Conservation (phyloP, 192 early-diverging fungal species). For the Coemansia asiatica region DNA sequence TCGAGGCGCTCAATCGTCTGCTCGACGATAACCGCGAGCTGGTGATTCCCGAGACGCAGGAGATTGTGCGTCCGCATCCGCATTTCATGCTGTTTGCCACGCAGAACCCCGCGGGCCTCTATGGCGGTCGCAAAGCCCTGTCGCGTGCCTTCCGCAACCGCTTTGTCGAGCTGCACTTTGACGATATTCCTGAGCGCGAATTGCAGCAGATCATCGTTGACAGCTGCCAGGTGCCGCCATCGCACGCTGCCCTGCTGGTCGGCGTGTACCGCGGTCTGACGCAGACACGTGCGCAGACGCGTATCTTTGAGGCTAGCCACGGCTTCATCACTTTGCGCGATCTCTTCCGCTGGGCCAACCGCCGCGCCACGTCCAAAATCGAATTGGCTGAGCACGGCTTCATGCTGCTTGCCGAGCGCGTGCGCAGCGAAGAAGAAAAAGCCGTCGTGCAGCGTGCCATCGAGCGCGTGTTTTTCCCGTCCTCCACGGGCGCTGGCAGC, state of each 20-base stretch:
- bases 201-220: constrained; percentile 85
- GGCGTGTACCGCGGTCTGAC: constrained; percentile 82
- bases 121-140: constrained; percentile 94
- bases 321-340: constrained; percentile 96
- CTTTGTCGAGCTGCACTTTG: constrained; percentile 96
- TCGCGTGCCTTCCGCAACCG: constrained; percentile 97
- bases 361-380: constrained; percentile 72
- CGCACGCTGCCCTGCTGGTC: constrained; percentile 82
- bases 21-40: constrained; percentile 98
- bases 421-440: constrained; percentile 80
- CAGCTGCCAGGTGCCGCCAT: constrained; percentile 83
- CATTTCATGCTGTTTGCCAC: constrained; percentile 99
- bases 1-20: constrained; percentile 95
- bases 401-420: constrained; percentile 92
- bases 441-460: constrained; percentile 76
- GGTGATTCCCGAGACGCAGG: constrained; percentile 93
- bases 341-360: constrained; percentile 94
- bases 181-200: constrained; percentile 92
- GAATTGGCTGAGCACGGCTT: constrained; percentile 92
- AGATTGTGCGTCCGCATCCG: constrained; percentile 88
- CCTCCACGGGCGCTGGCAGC: constrained; percentile 52
- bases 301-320: constrained; percentile 93
- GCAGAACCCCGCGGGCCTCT: constrained; percentile 97
- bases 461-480: constrained; percentile 77
- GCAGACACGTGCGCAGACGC: constrained; percentile 68